phyloP scores from a whole-genome alignment of 441 rosid species.

The Adansonia madagascariensis region DNA sequence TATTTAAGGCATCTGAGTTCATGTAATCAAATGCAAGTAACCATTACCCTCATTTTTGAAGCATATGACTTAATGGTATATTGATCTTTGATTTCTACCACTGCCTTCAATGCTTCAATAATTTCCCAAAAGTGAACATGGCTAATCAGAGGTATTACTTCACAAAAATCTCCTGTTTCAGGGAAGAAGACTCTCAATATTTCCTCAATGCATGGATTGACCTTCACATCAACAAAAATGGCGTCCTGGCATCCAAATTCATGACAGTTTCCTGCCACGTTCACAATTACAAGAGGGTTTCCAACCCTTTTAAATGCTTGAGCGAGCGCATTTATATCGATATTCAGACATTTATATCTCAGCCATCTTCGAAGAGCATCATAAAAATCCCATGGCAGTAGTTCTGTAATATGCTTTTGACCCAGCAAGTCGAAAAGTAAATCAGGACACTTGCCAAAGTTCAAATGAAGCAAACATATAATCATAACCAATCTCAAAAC shows the following conservation, averaged over 20 bases:
- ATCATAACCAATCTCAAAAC: constrained; percentile 43
- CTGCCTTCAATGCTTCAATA: constrained; percentile 13
- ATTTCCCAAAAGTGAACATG: constrained; percentile 19
- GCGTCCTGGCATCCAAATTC: constrained; percentile 22
- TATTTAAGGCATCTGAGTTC: no score
- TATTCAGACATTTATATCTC: background rate
- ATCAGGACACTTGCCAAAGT: constrained; percentile 31
- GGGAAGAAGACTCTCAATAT: constrained; percentile 34
- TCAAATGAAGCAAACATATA: constrained; percentile 40
- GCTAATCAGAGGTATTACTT: background rate
- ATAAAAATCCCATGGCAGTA: constrained; percentile 38
- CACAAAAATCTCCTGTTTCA: background rate
- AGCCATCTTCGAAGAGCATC: constrained; percentile 24
- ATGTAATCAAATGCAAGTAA: no score
- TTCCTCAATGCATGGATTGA: constrained; percentile 31
- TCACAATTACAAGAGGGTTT: constrained; percentile 34
- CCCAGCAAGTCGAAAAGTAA: constrained; percentile 28
- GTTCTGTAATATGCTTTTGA: constrained; percentile 18
- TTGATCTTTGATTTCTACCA: background rate
- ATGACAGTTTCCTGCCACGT: background rate
- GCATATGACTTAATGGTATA: background rate
- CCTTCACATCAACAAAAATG: constrained; percentile 40
- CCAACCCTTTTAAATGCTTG: constrained; percentile 35
- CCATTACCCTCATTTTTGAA: constrained; percentile 27
- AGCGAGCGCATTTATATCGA: constrained; percentile 26